phyloP scores from a whole-genome alignment of 192 early-diverging fungal genomes.

The Rhizoclosmatium sp. region DNA sequence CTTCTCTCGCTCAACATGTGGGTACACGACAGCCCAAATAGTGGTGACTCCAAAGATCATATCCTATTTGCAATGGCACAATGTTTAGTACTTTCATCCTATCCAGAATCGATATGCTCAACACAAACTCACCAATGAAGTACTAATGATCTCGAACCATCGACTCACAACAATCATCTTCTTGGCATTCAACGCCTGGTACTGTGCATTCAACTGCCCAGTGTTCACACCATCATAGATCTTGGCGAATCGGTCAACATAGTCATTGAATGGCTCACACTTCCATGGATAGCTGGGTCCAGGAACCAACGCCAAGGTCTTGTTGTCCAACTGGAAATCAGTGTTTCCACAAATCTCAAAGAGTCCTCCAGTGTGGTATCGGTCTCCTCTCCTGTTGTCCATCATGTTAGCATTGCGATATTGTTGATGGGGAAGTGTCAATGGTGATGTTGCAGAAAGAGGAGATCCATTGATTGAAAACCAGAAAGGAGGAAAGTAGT shows the following conservation, averaged over 20 bases:
- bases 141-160: not conserved
- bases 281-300: not conserved
- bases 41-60: slow-evolving; percentile 18
- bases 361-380: slow-evolving; percentile 22
- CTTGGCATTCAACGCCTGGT: too few species aligned
- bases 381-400: slow-evolving; percentile 3
- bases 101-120: too few species aligned
- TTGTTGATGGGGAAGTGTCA: too few species aligned
- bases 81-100: too few species aligned
- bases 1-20: slow-evolving; percentile 1
- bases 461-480: too few species aligned
- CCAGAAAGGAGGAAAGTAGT: too few species aligned
- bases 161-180: not conserved
- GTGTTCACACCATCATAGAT: too few species aligned
- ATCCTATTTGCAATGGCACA: not conserved
- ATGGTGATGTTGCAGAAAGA: too few species aligned
- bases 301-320: not conserved
- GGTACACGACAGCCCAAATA: not conserved
- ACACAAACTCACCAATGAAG: too few species aligned
- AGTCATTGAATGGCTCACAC: not conserved
- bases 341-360: slow-evolving; percentile 19
- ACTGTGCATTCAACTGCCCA: too few species aligned
- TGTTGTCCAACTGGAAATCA: not conserved
- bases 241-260: not conserved
- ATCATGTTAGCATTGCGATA: too few species aligned